Conservation (phyloP, 2,329 filamentous ascomycete genomes). For the Botrytis sinoallii region DNA sequence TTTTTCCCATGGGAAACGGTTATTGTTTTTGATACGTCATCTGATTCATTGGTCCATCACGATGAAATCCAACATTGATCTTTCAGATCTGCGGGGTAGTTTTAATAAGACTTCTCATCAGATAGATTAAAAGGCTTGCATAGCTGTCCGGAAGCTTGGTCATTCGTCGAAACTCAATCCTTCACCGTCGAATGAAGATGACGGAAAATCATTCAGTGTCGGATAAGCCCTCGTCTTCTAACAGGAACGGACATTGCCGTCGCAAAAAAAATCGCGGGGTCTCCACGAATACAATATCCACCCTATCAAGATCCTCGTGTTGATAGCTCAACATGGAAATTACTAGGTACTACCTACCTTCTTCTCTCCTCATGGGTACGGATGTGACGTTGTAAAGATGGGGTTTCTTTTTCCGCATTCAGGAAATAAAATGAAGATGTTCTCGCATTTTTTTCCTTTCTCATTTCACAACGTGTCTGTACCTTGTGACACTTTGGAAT, state of each 20-base stretch:
- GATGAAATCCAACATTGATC: not conserved
- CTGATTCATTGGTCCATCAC: not conserved
- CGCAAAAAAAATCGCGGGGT: constrained; percentile 5
- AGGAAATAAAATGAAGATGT: not conserved
- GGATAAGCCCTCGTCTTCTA: not conserved
- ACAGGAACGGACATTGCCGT: not conserved
- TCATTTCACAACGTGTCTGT: not conserved
- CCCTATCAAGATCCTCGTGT: not conserved
- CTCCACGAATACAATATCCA: not conserved
- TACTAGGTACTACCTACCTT: not conserved
- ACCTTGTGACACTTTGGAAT: not conserved
- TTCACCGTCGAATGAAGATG: not conserved
- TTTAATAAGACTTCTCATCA: not conserved
- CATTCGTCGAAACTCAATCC: not conserved
- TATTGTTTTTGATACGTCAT: not conserved
- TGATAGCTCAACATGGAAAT: not conserved
- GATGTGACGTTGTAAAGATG: not conserved
- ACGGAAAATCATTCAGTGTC: not conserved
- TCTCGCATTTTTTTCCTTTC: not conserved
- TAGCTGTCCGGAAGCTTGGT: not conserved
- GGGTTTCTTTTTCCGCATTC: not conserved
- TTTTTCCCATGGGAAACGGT: not conserved
- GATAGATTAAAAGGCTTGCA: not conserved
- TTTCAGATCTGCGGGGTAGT: not conserved
- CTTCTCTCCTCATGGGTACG: not conserved